Evolutionary conservation across 495 filamentous ascomycete species (phyloP).

Genomic region (Hypoxylon fuscum): DNA sequence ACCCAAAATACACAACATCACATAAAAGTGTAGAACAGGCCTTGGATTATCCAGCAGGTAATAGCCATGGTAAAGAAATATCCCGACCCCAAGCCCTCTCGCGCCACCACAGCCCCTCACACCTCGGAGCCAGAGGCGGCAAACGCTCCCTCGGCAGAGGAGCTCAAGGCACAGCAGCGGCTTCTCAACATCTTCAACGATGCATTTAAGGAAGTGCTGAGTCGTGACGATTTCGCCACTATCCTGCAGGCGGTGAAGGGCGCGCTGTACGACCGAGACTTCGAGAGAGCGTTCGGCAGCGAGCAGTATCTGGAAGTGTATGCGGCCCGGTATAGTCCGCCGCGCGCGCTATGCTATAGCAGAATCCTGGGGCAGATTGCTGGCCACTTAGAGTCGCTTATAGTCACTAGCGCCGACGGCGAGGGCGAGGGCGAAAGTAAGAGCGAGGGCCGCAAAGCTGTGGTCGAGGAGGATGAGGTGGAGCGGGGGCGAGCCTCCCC

Average conservation of each 20-base stretch:
- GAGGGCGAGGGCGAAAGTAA: not conserved
- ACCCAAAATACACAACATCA: too few species aligned
- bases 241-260: constrained; percentile 82
- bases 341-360: constrained; percentile 80
- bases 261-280: constrained; percentile 86
- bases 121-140: constrained; percentile 35
- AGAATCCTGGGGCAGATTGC: constrained; percentile 66
- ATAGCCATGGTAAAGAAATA: constrained; percentile 23
- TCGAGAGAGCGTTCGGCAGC: constrained; percentile 76
- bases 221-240: constrained; percentile 46
- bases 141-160: constrained; percentile 43
- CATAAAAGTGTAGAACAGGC: too few species aligned
- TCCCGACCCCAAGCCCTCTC: constrained; percentile 16
- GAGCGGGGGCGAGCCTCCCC: constrained; percentile 23
- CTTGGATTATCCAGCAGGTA: not conserved
- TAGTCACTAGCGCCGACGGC: constrained; percentile 2
- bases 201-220: constrained; percentile 61
- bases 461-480: constrained; percentile 15
- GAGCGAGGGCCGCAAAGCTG: too few species aligned
- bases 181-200: constrained; percentile 79
- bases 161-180: constrained; percentile 68
- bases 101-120: constrained; percentile 11
- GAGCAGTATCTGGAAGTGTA: constrained; percentile 78
- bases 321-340: constrained; percentile 86
- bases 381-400: constrained; percentile 48